Percentiles rank a stretch among this genome's conserved stretches.
Conservation (phyloP, 2,329 filamentous ascomycete species). For the Neonectria magnoliae region DNA sequence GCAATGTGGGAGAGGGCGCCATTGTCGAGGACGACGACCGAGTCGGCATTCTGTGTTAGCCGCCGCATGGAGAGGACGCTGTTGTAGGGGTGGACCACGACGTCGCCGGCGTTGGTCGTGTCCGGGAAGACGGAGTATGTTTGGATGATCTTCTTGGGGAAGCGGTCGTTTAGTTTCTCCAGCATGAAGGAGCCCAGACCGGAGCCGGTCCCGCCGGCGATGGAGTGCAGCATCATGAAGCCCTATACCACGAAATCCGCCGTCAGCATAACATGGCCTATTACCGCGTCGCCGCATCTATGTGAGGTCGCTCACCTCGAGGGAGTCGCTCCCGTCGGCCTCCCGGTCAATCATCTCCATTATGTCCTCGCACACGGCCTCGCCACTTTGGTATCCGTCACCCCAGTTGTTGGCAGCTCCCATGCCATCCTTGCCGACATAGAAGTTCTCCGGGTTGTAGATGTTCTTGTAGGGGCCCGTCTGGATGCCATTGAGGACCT, state of each 20-base stretch:
- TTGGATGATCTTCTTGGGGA: slow-evolving; percentile 98
- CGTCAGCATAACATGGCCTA: background rate
- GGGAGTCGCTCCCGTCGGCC: slow-evolving; percentile 95
- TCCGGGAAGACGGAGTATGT: slow-evolving; percentile 99
- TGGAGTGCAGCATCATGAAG: slow-evolving; percentile 99
- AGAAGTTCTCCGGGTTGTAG: slow-evolving; percentile 99
- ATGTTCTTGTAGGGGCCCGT: slow-evolving; percentile 96
- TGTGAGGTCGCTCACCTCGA: slow-evolving; percentile 67
- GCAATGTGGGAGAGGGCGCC: slow-evolving; percentile 93
- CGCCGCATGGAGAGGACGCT: slow-evolving; percentile 91
- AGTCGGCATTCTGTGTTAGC: slow-evolving; percentile 95
- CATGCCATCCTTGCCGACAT: slow-evolving; percentile 90
- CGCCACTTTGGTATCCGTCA: slow-evolving; percentile 92
- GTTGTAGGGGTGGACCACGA: slow-evolving; percentile 98
- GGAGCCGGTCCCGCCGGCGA: slow-evolving; percentile 95
- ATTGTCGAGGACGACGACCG: slow-evolving; percentile 96
- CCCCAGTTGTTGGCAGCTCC: slow-evolving; percentile 99
- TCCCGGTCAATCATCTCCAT: slow-evolving; percentile 99
- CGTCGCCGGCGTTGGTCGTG: slow-evolving; percentile 84
- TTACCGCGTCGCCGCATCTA: background rate
- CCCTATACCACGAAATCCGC: slow-evolving; percentile 62
- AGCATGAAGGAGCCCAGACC: slow-evolving; percentile 95
- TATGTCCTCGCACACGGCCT: slow-evolving; percentile 92
- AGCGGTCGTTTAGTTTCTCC: slow-evolving; percentile 94
- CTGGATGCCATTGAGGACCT: slow-evolving; percentile 92